phyloP scores from a whole-genome alignment of 1,284 basidiomycete species.

The Austroboletus niveus region DNA sequence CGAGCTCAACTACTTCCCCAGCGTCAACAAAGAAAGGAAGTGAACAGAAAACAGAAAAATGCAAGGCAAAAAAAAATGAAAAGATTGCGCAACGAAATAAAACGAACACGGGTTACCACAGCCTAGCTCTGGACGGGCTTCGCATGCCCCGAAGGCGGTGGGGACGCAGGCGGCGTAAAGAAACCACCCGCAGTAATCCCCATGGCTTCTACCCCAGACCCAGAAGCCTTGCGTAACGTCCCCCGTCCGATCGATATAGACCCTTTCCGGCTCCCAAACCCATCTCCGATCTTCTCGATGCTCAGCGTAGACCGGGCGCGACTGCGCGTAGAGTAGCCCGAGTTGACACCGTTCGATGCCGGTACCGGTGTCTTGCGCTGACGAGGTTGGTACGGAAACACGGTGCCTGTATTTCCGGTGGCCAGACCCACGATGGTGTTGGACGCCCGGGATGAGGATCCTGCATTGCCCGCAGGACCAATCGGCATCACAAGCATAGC shows the following conservation, averaged over 20 bases:
- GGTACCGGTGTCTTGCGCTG: slow-evolving; percentile 35
- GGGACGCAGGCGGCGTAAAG: slow-evolving; percentile 54
- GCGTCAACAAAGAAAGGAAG: too few relatives aligned
- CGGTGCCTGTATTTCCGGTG: slow-evolving; percentile 2
- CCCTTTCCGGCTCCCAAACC: slow-evolving; percentile 43
- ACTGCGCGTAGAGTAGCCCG: slow-evolving; percentile 26
- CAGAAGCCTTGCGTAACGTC: slow-evolving; percentile 59
- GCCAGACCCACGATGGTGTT: slow-evolving; percentile 4
- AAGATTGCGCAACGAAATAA: slow-evolving; percentile 2
- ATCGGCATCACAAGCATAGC: slow-evolving; percentile 74
- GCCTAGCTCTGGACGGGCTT: slow-evolving; percentile 6
- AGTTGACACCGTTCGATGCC: slow-evolving; percentile 18
- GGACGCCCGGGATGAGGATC: slow-evolving; percentile 8
- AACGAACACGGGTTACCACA: not conserved
- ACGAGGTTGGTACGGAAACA: slow-evolving; percentile 38
- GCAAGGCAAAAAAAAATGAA: slow-evolving; percentile 1
- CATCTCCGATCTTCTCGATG: slow-evolving; percentile 44
- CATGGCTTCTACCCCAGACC: slow-evolving; percentile 67
- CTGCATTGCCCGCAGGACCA: slow-evolving; percentile 40
- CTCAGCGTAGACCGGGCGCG: slow-evolving; percentile 61
- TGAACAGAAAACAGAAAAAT: not conserved
- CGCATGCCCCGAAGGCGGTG: slow-evolving; percentile 23
- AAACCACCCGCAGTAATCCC: slow-evolving; percentile 73
- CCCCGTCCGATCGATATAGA: slow-evolving; percentile 64
- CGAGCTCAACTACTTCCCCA: too few relatives aligned